These are phyloP conservation scores for Colletotrichum melonis DNA, from an alignment of 2,329 filamentous ascomycete species.

Conservation along the genomic window DNA sequence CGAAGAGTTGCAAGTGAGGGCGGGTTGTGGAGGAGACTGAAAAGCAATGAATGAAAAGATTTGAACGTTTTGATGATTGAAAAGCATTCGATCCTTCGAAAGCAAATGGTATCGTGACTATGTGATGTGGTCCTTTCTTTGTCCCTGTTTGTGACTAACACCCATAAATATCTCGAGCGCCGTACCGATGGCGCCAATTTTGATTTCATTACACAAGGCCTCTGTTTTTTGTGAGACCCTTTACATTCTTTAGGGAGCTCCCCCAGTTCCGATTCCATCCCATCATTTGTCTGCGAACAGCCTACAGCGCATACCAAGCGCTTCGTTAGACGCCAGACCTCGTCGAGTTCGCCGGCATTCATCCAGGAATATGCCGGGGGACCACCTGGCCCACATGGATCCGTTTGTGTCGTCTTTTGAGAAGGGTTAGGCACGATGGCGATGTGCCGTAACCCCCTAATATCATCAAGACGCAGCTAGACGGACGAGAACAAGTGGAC, in stretches of 20 bases:
- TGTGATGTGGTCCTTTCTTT: neutral
- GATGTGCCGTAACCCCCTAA: no score
- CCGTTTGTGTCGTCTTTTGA: no score
- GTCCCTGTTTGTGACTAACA: neutral
- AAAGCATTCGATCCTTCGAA: neutral
- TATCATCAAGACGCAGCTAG: neutral
- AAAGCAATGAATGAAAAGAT: slow-evolving; percentile 22
- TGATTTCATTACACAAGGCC: neutral
- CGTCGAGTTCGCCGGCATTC: neutral
- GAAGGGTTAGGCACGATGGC: neutral
- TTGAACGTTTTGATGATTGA: slow-evolving; percentile 30
- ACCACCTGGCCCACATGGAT: no score
- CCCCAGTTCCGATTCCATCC: neutral
- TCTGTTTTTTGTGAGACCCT: neutral
- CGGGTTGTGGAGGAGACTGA: neutral
- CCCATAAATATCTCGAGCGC: neutral
- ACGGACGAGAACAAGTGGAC: no score
- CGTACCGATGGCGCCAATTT: neutral
- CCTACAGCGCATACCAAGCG: neutral
- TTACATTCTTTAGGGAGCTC: neutral
- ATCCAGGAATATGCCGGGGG: neutral
- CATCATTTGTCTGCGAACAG: neutral
- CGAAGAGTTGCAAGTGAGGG: slow-evolving; percentile 63
- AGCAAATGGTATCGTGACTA: slow-evolving; percentile 27
- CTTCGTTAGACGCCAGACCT: neutral